Evolutionary conservation across 1,284 basidiomycete species (phyloP).

Genomic region (Earliella scabrosa): DNA sequence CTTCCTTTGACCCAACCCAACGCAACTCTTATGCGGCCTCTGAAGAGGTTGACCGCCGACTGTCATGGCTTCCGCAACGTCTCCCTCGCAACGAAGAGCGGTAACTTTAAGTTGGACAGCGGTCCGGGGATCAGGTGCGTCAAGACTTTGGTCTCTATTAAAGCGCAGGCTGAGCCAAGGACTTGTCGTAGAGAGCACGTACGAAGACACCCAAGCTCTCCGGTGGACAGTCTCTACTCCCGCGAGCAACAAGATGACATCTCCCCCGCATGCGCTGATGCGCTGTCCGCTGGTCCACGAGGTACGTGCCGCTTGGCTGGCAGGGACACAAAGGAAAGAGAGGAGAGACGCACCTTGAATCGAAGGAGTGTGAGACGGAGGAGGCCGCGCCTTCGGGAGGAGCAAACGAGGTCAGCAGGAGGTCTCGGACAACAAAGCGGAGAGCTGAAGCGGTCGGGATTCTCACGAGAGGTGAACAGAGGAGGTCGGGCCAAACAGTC

Average conservation of each 20-base stretch:
- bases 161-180: neutral
- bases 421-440: conserved; percentile 18
- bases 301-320: neutral
- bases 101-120: neutral
- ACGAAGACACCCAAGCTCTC: neutral
- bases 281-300: neutral
- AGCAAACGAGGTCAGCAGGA: conserved; percentile 31
- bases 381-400: conserved; percentile 64
- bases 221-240: neutral
- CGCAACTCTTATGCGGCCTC: neutral
- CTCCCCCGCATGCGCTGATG: neutral
- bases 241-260: neutral
- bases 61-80: neutral
- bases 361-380: conserved; percentile 68
- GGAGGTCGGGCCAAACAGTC: conserved; percentile 28
- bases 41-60: neutral
- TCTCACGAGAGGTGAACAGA: conserved; percentile 33
- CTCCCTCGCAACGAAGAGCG: conserved; percentile 13
- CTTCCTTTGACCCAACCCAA: neutral
- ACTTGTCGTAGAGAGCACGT: neutral
- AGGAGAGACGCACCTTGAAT: conserved; percentile 46
- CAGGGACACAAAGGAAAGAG: conserved; percentile 2
- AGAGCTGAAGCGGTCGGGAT: conserved; percentile 26
- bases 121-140: neutral
- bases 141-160: neutral